A percentile compares a stretch with the other conserved stretches of the same genome.
phyloP scores from a whole-genome alignment of 1,284 basidiomycete species.

The Coniferiporia weirii region DNA sequence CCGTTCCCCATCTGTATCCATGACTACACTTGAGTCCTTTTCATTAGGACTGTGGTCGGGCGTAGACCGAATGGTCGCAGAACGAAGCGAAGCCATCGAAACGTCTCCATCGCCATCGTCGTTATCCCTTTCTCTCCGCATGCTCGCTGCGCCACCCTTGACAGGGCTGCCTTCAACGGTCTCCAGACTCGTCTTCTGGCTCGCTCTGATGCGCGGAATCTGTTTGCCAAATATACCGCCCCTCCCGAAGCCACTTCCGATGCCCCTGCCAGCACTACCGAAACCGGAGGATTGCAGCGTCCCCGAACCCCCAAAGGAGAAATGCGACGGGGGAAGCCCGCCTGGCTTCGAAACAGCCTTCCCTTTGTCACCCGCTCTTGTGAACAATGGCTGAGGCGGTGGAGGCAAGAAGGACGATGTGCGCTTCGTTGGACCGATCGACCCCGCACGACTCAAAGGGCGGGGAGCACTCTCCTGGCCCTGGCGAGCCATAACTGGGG shows the following conservation, averaged over 20 bases:
- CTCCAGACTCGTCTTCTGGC: constrained; percentile 59
- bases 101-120: constrained; percentile 18
- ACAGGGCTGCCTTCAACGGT: constrained; percentile 53
- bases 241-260: not conserved
- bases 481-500: not conserved
- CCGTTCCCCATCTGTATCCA: not conserved
- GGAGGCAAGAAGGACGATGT: constrained; percentile 8
- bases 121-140: constrained; percentile 1
- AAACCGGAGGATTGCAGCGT: not conserved
- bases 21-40: not conserved
- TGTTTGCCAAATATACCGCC: constrained; percentile 8
- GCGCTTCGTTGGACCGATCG: not conserved
- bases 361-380: not conserved
- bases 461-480: not conserved
- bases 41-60: not conserved
- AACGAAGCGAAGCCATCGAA: constrained; percentile 2
- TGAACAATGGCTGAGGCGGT: constrained; percentile 5
- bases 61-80: not conserved
- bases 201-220: constrained; percentile 37
- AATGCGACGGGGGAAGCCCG: not conserved
- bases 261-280: not conserved
- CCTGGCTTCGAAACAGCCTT: not conserved
- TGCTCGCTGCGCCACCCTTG: constrained; percentile 36
- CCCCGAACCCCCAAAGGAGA: not conserved
- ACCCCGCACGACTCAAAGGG: constrained; percentile 9